Base-by-base conservation (phyloP, 345 rosid genomes). In the Boechera retrofracta region DNA sequence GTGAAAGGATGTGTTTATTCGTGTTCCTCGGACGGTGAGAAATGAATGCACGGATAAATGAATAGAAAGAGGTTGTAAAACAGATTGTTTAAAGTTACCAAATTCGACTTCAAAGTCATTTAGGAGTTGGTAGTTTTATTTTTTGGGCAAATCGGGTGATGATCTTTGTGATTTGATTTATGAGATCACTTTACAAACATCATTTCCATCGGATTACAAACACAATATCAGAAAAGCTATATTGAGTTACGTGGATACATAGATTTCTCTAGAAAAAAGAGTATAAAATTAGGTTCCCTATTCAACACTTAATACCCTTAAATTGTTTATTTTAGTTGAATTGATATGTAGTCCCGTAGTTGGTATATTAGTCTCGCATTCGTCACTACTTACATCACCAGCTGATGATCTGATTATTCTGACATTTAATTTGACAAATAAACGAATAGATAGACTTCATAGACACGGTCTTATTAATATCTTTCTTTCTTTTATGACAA, bases 361-460 rank as follows among this genome's bases (percentile, higher is more conserved):
- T 21, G 24, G 24, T 21, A 21, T 26, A 64, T 2, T 45, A 45
- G 7, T 64, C 12, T 45, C 1, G 4, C 29, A 66, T 66, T 32
- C 71, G 71, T 66, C 71, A 66, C 5, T 11, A 51, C 58, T 4
- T 65, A 10, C 70, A 65, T 65, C 56, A 65, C 8, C 56, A 32
- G 56, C 39, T 64, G 4, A 65, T 32, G 13, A 64, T 13, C 2
- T 64, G 54, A 64, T 64, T 44, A 31, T 47, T 15, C 41, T 45
- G 9, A 45, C 55, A 44, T 64, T 45, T 28, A 45, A 8, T 29
- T 15, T 41, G 45, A 59, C 45, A 59, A 16, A 8, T 4, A 33
- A 58, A 33, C 3, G 29, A 36, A 38, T 10, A n/a, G 65, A 38
- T 60, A 60, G 7, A 60, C n/a, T 12, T 42, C 31, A 61, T 38